Base-by-base conservation (phyloP, 2,329 filamentous ascomycete species). In the Colletotrichum endophyticum region DNA sequence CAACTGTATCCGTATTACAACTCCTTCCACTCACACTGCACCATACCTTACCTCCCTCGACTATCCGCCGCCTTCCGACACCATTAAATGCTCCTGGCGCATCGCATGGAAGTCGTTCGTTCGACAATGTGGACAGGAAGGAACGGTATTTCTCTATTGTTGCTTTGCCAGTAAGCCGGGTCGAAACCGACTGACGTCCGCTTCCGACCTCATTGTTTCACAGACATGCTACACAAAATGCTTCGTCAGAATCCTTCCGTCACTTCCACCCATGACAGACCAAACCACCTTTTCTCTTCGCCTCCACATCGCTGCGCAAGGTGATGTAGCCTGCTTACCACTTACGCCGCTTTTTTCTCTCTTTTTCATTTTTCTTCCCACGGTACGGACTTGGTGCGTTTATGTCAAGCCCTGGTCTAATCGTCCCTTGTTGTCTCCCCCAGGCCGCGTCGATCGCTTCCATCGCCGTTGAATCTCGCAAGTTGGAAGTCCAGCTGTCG, bases 181-280 rank as follows among this genome's bases (percentile, higher is more conserved):
- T 22, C 32, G 63, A 56, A 19, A 62, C 32, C 27, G 36, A 49
- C 70, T 73, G 56, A 39, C 62, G 25, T 19, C n/a, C 56, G 25
- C 19, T 8, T 59, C 28, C 62, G 56, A 63, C 36, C 57, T 66
- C 57, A 5, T 71, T 28, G 69, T 66, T 71, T 49, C 68, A 62
- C 59, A 71, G 28, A 25, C 34, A 49, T 57, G 64, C 34, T 53
- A 61, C 66, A 36, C 74, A 75, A 73, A 22, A 69, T 76, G 49
- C 44, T 57, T 70, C 70, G 44, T 34, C 44, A 28, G 59, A 72
- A 70, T 76, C 74, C 74, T 76, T 74, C 66, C 53, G 19, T 53
- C 66, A 49, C 56, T 36, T 75, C 59, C 27, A 61, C 59, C 70
- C 64, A 64, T 76, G 62, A 73, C 59, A 44, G 36, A 44, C 30